phyloP scores from a whole-genome alignment of 306 rosid species.

The Elaeagnus macrophylla region DNA sequence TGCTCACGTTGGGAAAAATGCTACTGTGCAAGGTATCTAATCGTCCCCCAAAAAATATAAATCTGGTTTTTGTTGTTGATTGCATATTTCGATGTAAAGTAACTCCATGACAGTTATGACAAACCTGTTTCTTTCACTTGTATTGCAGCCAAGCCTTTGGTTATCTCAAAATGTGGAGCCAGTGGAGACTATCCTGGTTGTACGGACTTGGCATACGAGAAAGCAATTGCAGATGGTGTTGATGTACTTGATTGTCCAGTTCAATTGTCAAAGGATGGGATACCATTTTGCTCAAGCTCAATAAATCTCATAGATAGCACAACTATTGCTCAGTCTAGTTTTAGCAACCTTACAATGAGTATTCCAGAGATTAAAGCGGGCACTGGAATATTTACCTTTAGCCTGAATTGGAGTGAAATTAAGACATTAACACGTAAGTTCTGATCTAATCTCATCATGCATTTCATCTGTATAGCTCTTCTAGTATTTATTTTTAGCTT shows the following conservation, averaged over 20 bases:
- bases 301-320: conserved; percentile 73
- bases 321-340: conserved; percentile 35
- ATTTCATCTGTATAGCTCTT: not conserved
- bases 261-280: conserved; percentile 70
- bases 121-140: conserved; percentile 23
- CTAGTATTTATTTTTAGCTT: not conserved
- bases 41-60: not conserved
- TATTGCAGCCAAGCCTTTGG: conserved; percentile 46
- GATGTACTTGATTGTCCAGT: conserved; percentile 86
- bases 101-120: not conserved
- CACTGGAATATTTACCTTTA: conserved; percentile 64
- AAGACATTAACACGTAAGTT: conserved; percentile 57
- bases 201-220: conserved; percentile 46
- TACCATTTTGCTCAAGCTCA: conserved; percentile 62
- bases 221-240: conserved; percentile 72
- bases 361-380: conserved; percentile 44
- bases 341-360: conserved; percentile 17
- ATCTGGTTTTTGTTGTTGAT: conserved; percentile 2
- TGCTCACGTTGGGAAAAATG: conserved; percentile 49
- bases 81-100: not conserved
- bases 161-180: conserved; percentile 76
- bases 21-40: conserved; percentile 40
- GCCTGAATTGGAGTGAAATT: conserved; percentile 58
- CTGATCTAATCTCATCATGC: conserved; percentile 17
- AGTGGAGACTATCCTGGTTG: conserved; percentile 84